phyloP scores from a whole-genome alignment of 1,284 basidiomycete species.

The Phlebopus sp. region DNA sequence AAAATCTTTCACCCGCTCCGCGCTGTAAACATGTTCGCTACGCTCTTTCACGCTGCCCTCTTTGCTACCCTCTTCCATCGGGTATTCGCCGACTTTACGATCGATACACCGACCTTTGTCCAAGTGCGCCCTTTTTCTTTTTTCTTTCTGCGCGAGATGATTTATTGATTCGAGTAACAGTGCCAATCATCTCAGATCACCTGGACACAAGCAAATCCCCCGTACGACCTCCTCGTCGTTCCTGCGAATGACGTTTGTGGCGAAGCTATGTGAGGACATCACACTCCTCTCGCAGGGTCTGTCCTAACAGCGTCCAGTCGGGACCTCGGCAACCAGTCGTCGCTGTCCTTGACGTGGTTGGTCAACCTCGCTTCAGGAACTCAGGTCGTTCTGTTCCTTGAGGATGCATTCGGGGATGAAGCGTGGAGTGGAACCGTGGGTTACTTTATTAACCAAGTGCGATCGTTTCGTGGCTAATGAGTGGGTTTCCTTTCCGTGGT shows the following conservation, averaged over 20 bases:
- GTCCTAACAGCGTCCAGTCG: slow-evolving; percentile 34
- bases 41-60: slow-evolving; percentile 71
- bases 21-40: slow-evolving; percentile 60
- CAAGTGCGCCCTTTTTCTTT: slow-evolving; percentile 44
- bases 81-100: slow-evolving; percentile 51
- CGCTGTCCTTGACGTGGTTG: slow-evolving; percentile 45
- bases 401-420: slow-evolving; percentile 53
- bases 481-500: slow-evolving; percentile 5
- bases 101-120: slow-evolving; percentile 48
- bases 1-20: slow-evolving; percentile 4
- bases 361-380: slow-evolving; percentile 48
- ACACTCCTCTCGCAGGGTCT: slow-evolving; percentile 3
- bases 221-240: slow-evolving; percentile 62
- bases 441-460: slow-evolving; percentile 13
- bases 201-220: slow-evolving; percentile 49
- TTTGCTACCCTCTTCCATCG: slow-evolving; percentile 51
- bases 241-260: slow-evolving; percentile 53
- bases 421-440: slow-evolving; percentile 63
- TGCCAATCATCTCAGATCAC: slow-evolving; percentile 51
- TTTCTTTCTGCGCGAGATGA: background rate
- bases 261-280: slow-evolving; percentile 51
- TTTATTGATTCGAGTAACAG: slow-evolving; percentile 34
- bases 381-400: slow-evolving; percentile 51
- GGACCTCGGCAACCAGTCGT: slow-evolving; percentile 56
- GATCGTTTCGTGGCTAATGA: background rate